phyloP scores from a whole-genome alignment of 2,329 filamentous ascomycete species.

The Parastagonospora nodorum region DNA sequence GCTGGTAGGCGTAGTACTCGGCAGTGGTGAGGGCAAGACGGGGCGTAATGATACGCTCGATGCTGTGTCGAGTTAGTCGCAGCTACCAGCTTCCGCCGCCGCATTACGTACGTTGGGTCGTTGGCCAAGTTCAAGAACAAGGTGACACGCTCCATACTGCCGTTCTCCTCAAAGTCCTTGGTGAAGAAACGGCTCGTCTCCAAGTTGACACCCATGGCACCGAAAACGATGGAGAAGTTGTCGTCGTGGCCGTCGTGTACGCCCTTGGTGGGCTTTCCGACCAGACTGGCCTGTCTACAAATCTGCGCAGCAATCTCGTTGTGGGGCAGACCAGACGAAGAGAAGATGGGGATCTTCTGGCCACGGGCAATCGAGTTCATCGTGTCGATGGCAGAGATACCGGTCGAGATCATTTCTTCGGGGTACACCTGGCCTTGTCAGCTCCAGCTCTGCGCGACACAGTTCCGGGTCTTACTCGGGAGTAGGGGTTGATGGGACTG shows the following conservation, averaged over 20 bases:
- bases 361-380: conserved; percentile 94
- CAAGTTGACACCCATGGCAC: conserved; percentile 99
- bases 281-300: conserved; percentile 93
- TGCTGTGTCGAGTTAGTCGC: conserved; percentile 59
- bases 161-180: conserved; percentile 98
- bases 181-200: conserved; percentile 99
- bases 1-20: conserved; percentile 99
- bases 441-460: conserved; percentile 15
- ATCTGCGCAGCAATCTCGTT: conserved; percentile 99
- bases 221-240: conserved; percentile 99
- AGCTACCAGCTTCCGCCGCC: conserved; percentile 1
- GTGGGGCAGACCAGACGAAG: conserved; percentile 94
- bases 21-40: conserved; percentile 97
- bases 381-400: conserved; percentile 98
- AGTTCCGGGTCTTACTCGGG: conserved; percentile 69
- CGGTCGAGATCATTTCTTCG: conserved; percentile 99
- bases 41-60: conserved; percentile 99
- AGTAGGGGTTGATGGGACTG: conserved; percentile 97
- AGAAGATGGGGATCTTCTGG: conserved; percentile 99
- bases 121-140: conserved; percentile 99
- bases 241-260: conserved; percentile 97
- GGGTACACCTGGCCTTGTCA: conserved; percentile 76
- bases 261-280: conserved; percentile 90
- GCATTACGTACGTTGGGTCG: conserved; percentile 81
- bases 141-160: conserved; percentile 94